Base-by-base conservation (phyloP, 805 yeast genomes). In the Yarrowia sp. region DNA sequence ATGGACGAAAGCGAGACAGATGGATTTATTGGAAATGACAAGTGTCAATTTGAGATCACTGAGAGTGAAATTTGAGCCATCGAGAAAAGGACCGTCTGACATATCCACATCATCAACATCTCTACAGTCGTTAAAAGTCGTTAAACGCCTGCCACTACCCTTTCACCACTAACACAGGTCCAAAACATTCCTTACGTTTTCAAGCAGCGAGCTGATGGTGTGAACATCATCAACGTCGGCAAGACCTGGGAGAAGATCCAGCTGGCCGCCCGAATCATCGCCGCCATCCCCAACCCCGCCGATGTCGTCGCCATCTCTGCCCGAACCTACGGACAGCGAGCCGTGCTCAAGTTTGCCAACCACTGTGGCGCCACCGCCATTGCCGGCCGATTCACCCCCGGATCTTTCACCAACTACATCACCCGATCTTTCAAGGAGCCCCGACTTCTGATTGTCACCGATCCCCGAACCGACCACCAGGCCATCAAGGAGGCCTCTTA, bases 341-440 rank as follows among this genome's bases (percentile, higher is more conserved):
- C 99, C 79, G 99, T 93, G 75, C 88, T 95, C 83, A 95, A 95
- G 86, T 95, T 89, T 79, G 98, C 99, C 79, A 90, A 97, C 76
- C 98, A 95, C 92, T 92, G 98, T 76, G 98, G 98, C 83, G 97
- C 99, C 75, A 93, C 98, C 75, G 92, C 99, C 80, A 93, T 95
- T 84, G 99, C 99, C 76, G 99, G 99, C 84, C 92, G 99, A 86
- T 95, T 95, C 90, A 95, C 99, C 77, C 99, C 99, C 84, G 99
- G 99, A 90, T 88, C 89, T 86, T 95, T 95, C 95, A 95, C 99
- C 81, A 95, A 95, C 87, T 95, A 95, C 86, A 95, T 93, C 86
- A 95, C 99, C 83, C 93, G 98, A 85, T 91, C 98, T 76, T 95
- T 95, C 97, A 95, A 93, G 86, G 99, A 95, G 87, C 99, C 99